Conservation (phyloP, 2,329 filamentous ascomycete genomes). For the Ophiostoma himal-ulmi region DNA sequence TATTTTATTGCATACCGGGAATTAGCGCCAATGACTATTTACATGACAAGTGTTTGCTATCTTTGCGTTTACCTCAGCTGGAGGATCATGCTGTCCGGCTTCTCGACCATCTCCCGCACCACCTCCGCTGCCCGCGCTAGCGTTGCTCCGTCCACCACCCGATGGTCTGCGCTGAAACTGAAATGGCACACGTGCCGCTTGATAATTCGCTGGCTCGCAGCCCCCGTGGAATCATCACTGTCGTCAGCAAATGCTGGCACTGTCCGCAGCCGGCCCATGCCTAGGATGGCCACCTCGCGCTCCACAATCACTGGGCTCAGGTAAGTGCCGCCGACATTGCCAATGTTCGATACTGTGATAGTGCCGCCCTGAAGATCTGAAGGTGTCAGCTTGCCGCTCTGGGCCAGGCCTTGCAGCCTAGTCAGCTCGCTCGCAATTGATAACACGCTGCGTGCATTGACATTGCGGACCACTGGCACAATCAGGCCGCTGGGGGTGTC, state of each 20-base stretch:
- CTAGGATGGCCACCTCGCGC: constrained; percentile 85
- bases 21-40: too few relatives aligned
- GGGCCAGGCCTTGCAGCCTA: constrained; percentile 66
- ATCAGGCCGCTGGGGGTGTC: constrained; percentile 84
- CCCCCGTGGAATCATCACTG: constrained; percentile 43
- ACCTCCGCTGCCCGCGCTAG: constrained; percentile 85
- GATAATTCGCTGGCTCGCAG: constrained; percentile 61
- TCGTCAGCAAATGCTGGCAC: constrained; percentile 71
- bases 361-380: constrained; percentile 79
- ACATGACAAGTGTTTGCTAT: too few relatives aligned
- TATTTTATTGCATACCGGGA: too few relatives aligned
- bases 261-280: constrained; percentile 72
- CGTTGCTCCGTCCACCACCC: constrained; percentile 89
- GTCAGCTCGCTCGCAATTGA: constrained; percentile 71
- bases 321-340: constrained; percentile 88
- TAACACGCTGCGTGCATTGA: constrained; percentile 68
- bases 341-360: constrained; percentile 95
- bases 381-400: constrained; percentile 65
- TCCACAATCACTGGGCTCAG: constrained; percentile 87
- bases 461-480: constrained; percentile 86
- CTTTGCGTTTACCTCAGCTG: constrained; percentile 54
- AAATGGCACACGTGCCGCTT: constrained; percentile 79
- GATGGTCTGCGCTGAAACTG: constrained; percentile 94
- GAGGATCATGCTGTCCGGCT: constrained; percentile 81
- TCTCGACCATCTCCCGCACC: constrained; percentile 71